A percentile compares a stretch with the other conserved stretches of the same genome.
These are phyloP conservation scores for Colletotrichum noveboracense DNA, from an alignment of 2,329 filamentous ascomycete genomes.

Conservation along the genomic window DNA sequence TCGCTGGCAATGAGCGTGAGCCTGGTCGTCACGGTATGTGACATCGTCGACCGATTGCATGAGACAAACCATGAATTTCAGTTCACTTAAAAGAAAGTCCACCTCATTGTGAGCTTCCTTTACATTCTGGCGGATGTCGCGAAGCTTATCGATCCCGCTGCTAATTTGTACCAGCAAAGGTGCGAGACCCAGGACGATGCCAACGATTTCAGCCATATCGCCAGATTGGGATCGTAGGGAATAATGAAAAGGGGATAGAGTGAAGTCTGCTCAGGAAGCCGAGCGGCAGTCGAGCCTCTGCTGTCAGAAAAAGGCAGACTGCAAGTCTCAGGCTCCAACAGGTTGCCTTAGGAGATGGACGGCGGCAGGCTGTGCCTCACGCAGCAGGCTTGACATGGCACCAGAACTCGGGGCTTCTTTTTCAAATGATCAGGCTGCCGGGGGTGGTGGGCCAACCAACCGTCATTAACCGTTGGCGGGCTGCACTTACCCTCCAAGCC, in stretches of 20 bases:
- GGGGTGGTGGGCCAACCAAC: no score
- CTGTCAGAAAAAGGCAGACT: no score
- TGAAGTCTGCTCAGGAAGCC: no score
- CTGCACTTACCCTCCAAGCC: no score
- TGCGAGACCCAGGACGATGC: background rate
- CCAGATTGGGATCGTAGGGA: fast-evolving
- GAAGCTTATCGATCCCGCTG: background rate
- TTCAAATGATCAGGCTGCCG: no score
- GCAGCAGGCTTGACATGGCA: no score
- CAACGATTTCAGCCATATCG: background rate
- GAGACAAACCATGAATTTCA: background rate
- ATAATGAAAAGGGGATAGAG: background rate
- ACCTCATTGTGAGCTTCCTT: background rate
- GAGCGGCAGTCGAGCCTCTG: no score
- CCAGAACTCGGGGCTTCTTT: no score
- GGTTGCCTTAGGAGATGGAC: no score
- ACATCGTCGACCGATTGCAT: background rate
- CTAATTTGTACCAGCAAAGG: background rate
- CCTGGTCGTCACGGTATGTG: background rate
- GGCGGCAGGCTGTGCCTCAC: no score
- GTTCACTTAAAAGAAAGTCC: background rate
- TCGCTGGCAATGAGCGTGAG: background rate
- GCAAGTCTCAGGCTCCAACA: no score
- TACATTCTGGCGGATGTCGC: background rate
- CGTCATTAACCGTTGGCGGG: no score